A percentile compares a stretch with the other conserved stretches of the same genome.
Conservation (phyloP, 108 stramenopile species). For the Stephanodiscus triporus region DNA sequence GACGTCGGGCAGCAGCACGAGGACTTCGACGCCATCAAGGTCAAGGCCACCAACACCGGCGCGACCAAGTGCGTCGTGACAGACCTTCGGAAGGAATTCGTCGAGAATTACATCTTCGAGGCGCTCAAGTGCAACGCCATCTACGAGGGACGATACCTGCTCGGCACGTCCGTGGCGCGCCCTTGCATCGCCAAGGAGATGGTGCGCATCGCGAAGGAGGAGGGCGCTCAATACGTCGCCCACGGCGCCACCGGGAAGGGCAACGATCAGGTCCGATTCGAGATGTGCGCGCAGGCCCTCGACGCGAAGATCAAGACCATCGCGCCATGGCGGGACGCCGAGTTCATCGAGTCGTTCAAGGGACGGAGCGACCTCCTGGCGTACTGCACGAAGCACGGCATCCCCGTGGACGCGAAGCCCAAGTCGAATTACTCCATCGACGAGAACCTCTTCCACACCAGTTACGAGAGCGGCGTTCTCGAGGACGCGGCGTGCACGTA, state of each 20-base stretch:
- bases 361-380: conserved; percentile 94
- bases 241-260: conserved; percentile 99
- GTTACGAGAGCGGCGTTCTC: conserved; percentile 95
- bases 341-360: conserved; percentile 95
- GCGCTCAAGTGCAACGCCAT: conserved; percentile 95
- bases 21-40: conserved; percentile 86
- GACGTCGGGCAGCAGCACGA: conserved; percentile 93
- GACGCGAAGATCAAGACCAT: conserved; percentile 93
- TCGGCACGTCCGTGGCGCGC: conserved; percentile 96
- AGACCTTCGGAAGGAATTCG: conserved; percentile 96
- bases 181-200: conserved; percentile 99
- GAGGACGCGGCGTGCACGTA: conserved; percentile 88
- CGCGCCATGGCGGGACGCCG: conserved; percentile 98
- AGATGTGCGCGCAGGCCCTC: conserved; percentile 98
- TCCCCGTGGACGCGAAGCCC: conserved; percentile 96
- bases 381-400: conserved; percentile 95
- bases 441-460: conserved; percentile 98
- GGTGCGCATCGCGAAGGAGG: conserved; percentile 95
- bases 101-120: conserved; percentile 95
- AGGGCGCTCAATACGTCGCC: conserved; percentile 90
- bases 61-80: conserved; percentile 90
- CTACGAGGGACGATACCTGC: conserved; percentile 93
- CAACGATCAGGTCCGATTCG: conserved; percentile 99
- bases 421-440: conserved; percentile 97
- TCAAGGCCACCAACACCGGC: conserved; percentile 86